Base-by-base conservation (phyloP, 2,329 filamentous ascomycete genomes). In the Diplocarpon mali region DNA sequence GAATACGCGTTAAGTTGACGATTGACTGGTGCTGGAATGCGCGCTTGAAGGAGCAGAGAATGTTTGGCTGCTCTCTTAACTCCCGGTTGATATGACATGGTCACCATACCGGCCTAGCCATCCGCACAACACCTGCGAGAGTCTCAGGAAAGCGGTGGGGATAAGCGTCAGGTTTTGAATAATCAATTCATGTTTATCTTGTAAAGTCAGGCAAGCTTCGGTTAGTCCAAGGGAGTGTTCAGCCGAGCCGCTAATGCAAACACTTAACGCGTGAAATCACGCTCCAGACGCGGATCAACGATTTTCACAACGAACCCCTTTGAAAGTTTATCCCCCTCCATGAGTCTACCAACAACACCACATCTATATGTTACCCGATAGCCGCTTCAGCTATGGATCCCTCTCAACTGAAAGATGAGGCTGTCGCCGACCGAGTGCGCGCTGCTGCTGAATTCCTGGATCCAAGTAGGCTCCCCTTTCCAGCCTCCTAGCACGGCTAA, bases 361-460 rank as follows among this genome's bases (percentile, higher is more conserved):
- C 27, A 14, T 24, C 41, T n/a, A 37, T 14, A 24, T 7, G 20
- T 4, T 24, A 24, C 20, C 20, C 20, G 20, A 24, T 24, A 24
- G 7, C 4, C 29, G 14, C 34, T n/a, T 35, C 17, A 37, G 51
- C 5, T 20, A 62, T 92, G 84, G 83, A 88, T 56, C 75, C 71
- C 49, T 69, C 78, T 55, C 78, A 83, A 68, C 76, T 93, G 58
- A 78, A 83, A 65, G 89, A 95, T 72, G 85, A 92, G 66, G 86
- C 83, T 54, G 80, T 83, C 57, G 76, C 79, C 57, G 82, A 93
- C 68, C 85, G 88, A 59, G 78, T 95, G 64, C 83, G 87, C 58
- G 78, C 83, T 53, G 88, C 87, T n/a, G 76, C 83, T 58, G 89
- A 95, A 64, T 95, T 96, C 61, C 78, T 96, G 35, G 90, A 95